Evolutionary conservation across 2,329 filamentous ascomycete species (phyloP), one percentile per base, ranked within the genome.

Genomic region (Metarhizium brunneum): DNA sequence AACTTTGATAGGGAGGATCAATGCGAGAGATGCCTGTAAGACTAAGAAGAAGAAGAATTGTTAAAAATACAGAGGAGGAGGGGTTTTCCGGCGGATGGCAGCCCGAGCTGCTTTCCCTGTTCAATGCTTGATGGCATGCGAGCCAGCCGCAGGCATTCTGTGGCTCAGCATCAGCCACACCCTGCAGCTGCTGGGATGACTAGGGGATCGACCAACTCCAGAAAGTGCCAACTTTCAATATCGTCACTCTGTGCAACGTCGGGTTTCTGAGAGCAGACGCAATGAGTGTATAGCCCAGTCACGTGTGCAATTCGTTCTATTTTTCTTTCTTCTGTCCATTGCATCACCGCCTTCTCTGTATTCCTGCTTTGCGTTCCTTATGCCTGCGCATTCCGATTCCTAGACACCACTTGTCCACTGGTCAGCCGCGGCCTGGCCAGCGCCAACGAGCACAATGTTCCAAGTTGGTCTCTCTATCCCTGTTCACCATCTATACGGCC

Each of bases 401-500:
- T 50, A 56, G 50, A 50, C 47, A 50, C 29, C 32, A 50, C 18
- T 25, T 36, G 50, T 48, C 47, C 16, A 51, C 43, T 42, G 32
- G 35, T 14, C 20, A 13, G 35, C 45, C 40, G 18, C 14, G 35
- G 20, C 20, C 47, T 43, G 11, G 57, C 45, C 43, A 53, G 38
- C 55, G 40, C 43, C 50, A 49, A 36, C 47, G 54, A 42, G 48
- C 57, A 62, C 54, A 59, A 69, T 69, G 67, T 68, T 69, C 54
- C 67, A 69, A 60, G 67, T 69, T 32, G 58, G 67, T 64, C 49
- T 29, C 32, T 29, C 20, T 16, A n/a, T 29, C 45, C 42, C n/a
- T 18, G 16, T 11, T 20, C 6, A 2, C 14, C 42, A 45, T n/a
- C 14, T 45, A 45, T 6, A 20, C 32, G n/a, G 16, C 42, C n/a